A percentile compares a stretch with the other conserved stretches of the same genome.
phyloP scores from a whole-genome alignment of 78 protist species.

The Polysphondylium violaceum region DNA sequence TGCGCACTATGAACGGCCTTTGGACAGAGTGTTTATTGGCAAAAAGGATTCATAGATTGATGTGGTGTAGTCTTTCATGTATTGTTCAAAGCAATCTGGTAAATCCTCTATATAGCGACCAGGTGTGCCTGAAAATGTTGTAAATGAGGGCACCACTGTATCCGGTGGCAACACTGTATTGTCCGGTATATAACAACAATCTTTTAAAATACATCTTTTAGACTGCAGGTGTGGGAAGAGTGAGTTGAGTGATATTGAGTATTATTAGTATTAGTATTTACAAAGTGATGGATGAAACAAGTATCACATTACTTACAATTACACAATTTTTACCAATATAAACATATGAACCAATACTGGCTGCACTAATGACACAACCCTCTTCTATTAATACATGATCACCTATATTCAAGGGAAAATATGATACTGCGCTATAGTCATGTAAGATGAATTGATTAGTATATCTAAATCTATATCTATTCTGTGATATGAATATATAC shows the following conservation, averaged over 20 bases:
- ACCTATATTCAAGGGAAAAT: constrained; percentile 62
- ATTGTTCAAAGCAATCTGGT: constrained; percentile 60
- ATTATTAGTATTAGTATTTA: not conserved
- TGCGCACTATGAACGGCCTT: not conserved
- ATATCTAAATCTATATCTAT: not conserved
- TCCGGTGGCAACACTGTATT: constrained; percentile 70
- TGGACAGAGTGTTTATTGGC: constrained; percentile 7
- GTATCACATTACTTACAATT: constrained; percentile 26
- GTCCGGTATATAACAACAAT: constrained; percentile 72
- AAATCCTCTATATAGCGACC: constrained; percentile 60
- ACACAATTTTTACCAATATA: constrained; percentile 75
- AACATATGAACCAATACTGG: constrained; percentile 67
- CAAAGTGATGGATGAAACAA: not conserved
- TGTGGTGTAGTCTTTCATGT: constrained; percentile 58
- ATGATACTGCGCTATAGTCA: constrained; percentile 17
- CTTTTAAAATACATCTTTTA: constrained; percentile 80
- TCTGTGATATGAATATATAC: too few species aligned
- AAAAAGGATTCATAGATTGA: constrained; percentile 45
- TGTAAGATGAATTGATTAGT: not conserved
- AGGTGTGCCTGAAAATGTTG: constrained; percentile 49
- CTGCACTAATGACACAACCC: constrained; percentile 63
- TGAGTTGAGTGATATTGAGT: not conserved
- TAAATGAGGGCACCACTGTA: constrained; percentile 76
- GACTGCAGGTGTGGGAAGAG: constrained; percentile 19
- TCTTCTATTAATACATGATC: constrained; percentile 66